These are phyloP conservation scores for Lathyrus aphaca DNA, from an alignment of 306 rosid species.

Conservation along the genomic window DNA sequence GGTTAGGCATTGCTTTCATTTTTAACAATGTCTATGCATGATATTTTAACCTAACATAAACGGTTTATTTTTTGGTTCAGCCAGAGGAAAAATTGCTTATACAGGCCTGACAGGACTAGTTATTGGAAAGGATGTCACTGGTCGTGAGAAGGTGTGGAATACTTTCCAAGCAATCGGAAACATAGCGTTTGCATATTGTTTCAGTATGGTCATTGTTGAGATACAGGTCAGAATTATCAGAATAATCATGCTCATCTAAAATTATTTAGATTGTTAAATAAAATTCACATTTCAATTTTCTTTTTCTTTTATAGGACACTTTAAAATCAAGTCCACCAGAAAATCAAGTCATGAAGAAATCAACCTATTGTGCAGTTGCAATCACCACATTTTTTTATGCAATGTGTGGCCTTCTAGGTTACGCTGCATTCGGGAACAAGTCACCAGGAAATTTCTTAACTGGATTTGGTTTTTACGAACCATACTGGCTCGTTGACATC, in stretches of 20 bases:
- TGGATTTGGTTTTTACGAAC: constrained; percentile 31
- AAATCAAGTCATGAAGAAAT: constrained; percentile 48
- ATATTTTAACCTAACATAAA: too few relatives aligned
- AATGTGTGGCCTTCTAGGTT: constrained; percentile 38
- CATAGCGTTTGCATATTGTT: constrained; percentile 51
- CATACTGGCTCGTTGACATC: constrained; percentile 54
- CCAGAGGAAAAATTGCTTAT: constrained; percentile 17
- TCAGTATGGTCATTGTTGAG: constrained; percentile 38
- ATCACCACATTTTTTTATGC: constrained; percentile 43
- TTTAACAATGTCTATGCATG: too few relatives aligned
- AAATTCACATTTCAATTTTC: background rate
- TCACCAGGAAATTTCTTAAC: constrained; percentile 60
- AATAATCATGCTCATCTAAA: too few relatives aligned
- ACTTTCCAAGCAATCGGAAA: constrained; percentile 47
- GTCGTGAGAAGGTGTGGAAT: constrained; percentile 39
- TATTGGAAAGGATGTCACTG: constrained; percentile 44
- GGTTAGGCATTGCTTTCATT: constrained; percentile 28
- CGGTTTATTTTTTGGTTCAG: background rate
- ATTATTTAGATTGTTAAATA: too few relatives aligned
- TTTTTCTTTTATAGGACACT: constrained; percentile 41
- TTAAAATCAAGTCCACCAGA: constrained; percentile 57
- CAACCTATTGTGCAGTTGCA: constrained; percentile 1
- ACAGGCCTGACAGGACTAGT: constrained; percentile 39
- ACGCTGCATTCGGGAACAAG: constrained; percentile 38
- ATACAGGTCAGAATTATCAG: constrained; percentile 54